These are phyloP conservation scores for Phallus indusiatus DNA, from an alignment of 768 basidiomycete species.

Conservation along the genomic window DNA sequence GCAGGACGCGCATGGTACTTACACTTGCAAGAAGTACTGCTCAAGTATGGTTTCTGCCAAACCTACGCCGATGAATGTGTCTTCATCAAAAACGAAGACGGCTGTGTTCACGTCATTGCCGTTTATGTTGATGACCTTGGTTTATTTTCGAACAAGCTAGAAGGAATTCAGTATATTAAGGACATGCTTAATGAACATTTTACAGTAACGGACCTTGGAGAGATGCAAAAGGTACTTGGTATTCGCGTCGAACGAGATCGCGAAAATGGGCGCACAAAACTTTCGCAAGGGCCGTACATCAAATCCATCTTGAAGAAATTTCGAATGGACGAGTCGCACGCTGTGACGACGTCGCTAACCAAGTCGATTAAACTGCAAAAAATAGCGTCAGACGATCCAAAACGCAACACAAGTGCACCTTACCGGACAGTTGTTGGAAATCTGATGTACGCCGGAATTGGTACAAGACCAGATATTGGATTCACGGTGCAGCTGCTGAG, in stretches of 20 bases:
- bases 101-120: constrained; percentile 10
- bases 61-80: neutral
- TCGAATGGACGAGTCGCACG: neutral
- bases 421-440: constrained; percentile 23
- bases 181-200: constrained; percentile 9
- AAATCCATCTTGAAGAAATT: neutral
- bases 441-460: constrained; percentile 23
- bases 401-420: neutral
- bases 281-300: neutral
- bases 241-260: neutral
- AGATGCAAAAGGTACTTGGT: neutral
- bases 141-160: neutral
- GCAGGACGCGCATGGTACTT: constrained; percentile 26
- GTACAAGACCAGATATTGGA: constrained; percentile 25
- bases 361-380: neutral
- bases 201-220: constrained; percentile 13
- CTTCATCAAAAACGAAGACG: constrained; percentile 19
- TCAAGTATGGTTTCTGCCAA: neutral
- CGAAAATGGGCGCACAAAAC: neutral
- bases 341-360: neutral
- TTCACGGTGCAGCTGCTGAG: constrained; percentile 25
- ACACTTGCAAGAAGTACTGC: constrained; percentile 11
- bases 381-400: no score
- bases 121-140: constrained; percentile 11
- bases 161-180: constrained; percentile 4